A percentile compares a stretch with the other conserved stretches of the same genome.
phyloP scores from a whole-genome alignment of 257 asterid genomes.

The Cruciata laevipes region DNA sequence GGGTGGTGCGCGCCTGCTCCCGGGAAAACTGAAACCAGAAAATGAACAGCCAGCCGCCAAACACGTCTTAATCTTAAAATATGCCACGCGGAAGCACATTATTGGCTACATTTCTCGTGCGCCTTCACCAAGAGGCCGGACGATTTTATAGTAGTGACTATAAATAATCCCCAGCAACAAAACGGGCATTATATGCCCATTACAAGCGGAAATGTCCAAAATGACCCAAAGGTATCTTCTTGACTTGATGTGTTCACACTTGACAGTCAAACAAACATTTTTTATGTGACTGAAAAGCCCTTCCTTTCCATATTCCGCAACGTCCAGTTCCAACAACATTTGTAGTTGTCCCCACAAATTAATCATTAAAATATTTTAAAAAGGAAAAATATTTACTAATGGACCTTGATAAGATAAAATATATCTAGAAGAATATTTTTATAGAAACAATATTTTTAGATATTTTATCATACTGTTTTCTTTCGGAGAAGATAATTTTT shows the following conservation, averaged over 20 bases:
- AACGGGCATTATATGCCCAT: background rate
- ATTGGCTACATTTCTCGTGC: background rate
- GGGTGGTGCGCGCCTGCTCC: background rate
- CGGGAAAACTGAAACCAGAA: background rate
- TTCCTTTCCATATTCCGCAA: background rate
- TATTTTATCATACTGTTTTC: too few species aligned
- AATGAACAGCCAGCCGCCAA: slow-evolving; percentile 4
- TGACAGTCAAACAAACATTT: background rate
- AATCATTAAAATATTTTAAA: too few species aligned
- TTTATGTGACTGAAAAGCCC: background rate
- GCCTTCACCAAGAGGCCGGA: background rate
- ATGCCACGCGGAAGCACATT: background rate
- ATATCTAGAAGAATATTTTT: too few species aligned
- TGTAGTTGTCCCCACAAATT: background rate
- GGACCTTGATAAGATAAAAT: too few species aligned
- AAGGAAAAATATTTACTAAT: background rate
- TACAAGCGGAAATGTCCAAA: background rate
- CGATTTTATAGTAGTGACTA: background rate
- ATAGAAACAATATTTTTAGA: too few species aligned
- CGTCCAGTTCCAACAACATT: background rate
- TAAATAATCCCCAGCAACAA: background rate
- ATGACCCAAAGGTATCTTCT: slow-evolving; percentile 12
- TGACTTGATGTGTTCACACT: slow-evolving; percentile 17
- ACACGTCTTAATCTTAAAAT: background rate
- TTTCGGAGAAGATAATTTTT: too few species aligned